A percentile compares a stretch with the other conserved stretches of the same genome.
phyloP scores from a whole-genome alignment of 305 asterid genomes.

The Plantago rigida region DNA sequence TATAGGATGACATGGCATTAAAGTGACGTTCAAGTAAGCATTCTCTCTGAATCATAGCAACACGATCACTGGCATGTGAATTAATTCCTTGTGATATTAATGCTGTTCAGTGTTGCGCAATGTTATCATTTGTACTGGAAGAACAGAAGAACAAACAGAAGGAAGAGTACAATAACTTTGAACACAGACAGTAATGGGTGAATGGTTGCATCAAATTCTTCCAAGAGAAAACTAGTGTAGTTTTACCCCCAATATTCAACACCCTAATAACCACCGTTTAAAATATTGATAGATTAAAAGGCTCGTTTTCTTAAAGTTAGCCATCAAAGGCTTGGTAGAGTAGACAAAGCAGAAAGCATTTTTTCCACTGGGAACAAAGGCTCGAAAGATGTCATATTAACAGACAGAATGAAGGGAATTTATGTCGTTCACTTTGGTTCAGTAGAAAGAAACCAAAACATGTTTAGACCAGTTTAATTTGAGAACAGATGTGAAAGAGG shows the following conservation, averaged over 20 bases:
- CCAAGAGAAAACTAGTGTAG: not conserved
- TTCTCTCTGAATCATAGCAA: not conserved
- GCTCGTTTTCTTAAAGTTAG: not conserved
- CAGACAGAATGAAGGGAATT: no score
- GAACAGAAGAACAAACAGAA: not conserved
- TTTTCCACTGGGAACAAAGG: no score
- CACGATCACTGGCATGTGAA: not conserved
- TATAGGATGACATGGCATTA: not conserved
- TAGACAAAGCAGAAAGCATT: no score
- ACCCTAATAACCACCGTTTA: not conserved
- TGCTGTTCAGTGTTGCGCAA: not conserved
- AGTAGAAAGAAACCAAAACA: no score
- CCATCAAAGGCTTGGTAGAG: no score
- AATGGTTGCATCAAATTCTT: not conserved
- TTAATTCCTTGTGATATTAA: not conserved
- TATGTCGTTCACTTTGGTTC: no score
- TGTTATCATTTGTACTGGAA: not conserved
- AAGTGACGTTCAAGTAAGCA: not conserved
- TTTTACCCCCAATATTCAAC: conserved; percentile 6
- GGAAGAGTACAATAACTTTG: not conserved
- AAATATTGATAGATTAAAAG: not conserved
- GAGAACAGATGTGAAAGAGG: not conserved
- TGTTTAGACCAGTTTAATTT: not conserved
- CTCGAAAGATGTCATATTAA: no score
- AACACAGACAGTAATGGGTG: not conserved